Conservation (phyloP, 1,284 basidiomycete species). For the Sanguinoderma infundibulare region DNA sequence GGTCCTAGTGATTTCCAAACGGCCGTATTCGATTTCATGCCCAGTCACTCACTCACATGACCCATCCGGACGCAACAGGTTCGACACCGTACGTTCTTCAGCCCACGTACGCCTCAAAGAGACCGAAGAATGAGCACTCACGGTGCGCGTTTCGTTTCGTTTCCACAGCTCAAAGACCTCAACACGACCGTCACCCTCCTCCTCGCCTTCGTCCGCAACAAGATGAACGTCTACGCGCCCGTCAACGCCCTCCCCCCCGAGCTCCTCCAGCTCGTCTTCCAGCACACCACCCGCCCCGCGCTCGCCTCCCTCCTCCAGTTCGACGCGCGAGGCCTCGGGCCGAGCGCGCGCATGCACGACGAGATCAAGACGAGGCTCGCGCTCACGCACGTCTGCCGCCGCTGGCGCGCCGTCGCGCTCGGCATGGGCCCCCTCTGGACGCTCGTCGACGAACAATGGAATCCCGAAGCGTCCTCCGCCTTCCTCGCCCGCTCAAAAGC, state of each 20-base stretch:
- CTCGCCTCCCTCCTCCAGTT: conserved; percentile 2
- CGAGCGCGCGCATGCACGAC: conserved; percentile 1
- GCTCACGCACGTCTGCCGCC: conserved; percentile 17
- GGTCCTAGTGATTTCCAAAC: no score
- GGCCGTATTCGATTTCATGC: no score
- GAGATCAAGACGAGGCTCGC: background rate
- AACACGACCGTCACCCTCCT: conserved; percentile 6
- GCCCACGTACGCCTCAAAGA: background rate
- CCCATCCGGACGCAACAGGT: no score
- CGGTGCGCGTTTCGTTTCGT: background rate
- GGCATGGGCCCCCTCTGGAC: conserved; percentile 20
- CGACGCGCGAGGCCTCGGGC: conserved; percentile 6
- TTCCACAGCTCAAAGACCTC: conserved; percentile 10
- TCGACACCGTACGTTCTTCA: no score
- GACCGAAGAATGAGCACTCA: background rate
- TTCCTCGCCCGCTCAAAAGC: conserved; percentile 12
- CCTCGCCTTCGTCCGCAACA: conserved; percentile 10
- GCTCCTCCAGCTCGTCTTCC: conserved; percentile 18
- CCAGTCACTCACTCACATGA: no score
- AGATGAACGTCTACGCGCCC: conserved; percentile 9
- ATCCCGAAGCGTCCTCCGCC: background rate
- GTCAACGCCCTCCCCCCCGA: conserved; percentile 18
- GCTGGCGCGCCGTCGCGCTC: conserved; percentile 18
- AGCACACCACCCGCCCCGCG: background rate
- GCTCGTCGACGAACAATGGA: conserved; percentile 6